Evolutionary conservation across 148 eudicot species (phyloP).

Genomic region (Cornus suecica): DNA sequence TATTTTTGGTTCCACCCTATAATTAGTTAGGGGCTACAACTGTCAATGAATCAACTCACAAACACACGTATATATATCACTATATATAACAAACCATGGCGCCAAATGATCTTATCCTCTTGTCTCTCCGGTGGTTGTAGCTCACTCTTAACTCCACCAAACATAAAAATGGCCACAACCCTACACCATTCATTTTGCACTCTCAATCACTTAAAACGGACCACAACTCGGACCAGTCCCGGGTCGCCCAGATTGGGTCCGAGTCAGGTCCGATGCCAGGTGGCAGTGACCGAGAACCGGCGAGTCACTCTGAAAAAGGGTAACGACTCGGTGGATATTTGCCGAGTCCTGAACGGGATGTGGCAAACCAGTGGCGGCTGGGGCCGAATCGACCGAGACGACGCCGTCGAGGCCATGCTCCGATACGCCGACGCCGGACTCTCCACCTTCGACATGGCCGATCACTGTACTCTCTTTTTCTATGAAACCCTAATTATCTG

Average conservation of each 20-base stretch:
- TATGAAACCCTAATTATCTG: background rate
- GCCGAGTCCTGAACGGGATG: slow-evolving; percentile 89
- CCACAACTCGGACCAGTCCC: slow-evolving; percentile 16
- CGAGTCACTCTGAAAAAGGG: slow-evolving; percentile 50
- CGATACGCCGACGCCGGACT: slow-evolving; percentile 76
- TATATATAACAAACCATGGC: background rate
- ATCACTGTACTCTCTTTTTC: slow-evolving; percentile 52
- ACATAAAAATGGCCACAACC: slow-evolving; percentile 19
- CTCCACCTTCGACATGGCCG: slow-evolving; percentile 89
- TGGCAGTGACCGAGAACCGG: slow-evolving; percentile 34
- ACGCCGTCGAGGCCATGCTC: slow-evolving; percentile 93
- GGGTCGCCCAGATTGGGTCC: slow-evolving; percentile 16
- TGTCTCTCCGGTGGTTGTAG: background rate
- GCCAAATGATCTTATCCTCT: background rate
- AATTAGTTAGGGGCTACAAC: background rate
- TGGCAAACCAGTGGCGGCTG: slow-evolving; percentile 99
- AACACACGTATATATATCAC: too few relatives aligned
- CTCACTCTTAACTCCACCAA: background rate
- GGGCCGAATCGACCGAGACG: slow-evolving; percentile 81
- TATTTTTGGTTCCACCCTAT: too few relatives aligned
- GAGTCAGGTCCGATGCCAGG: slow-evolving; percentile 38
- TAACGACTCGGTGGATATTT: slow-evolving; percentile 62
- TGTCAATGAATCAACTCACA: background rate
- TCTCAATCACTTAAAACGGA: background rate
- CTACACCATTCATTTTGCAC: slow-evolving; percentile 19